Evolutionary conservation across 495 filamentous ascomycete species (phyloP), one percentile per base, ranked within the genome.

Genomic region (Podospora tetraspora): DNA sequence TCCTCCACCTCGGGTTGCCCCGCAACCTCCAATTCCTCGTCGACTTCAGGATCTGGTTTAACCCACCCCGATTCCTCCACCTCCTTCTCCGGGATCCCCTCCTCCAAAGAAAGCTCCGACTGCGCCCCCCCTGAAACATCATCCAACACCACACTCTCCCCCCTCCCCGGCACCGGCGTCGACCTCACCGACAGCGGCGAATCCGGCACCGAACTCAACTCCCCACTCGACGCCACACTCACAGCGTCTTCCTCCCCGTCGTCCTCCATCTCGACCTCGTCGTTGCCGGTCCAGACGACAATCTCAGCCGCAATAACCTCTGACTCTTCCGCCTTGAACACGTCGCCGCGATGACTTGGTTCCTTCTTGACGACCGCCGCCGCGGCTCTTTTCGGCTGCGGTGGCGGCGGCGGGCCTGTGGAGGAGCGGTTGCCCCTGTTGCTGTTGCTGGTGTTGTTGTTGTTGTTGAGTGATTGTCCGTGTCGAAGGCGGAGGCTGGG

Each of bases 291-390:
- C 73, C 78, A 75, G 30, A 79, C 78, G 6, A 79, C 70, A 22
- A 80, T 80, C 68, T 80, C 78, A 9, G 75, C 70, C 16, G 76
- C 76, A 32, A 80, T 78, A 23, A 76, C 68, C 34, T 78, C 76
- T 9, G 19, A 2, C 27, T 27, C 27, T 12, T 52, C 16, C 37
- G 37, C 37, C 16, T 7, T 52, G 37, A 7, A 8, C 19, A 13
- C 3, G 34, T 3, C 13, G 13, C 19, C 37, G 13, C 37, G 21
- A n/a, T 57, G 59, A 27, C 37, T 19, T 30, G 43, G 16, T 5
- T n/a, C 43, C 19, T 52, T 52, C 19, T 52, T 52, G 3, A 16
- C 34, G 5, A 43, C 34, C 34, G 34, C 29, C 29, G 29, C 29
- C 32, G 32, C 32, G 32, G 32, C 43, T 52, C 16, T 19, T 12